Evolutionary conservation across 371 early-diverging fungal genomes (phyloP).

Genomic region (Apophysomyces elegans): DNA sequence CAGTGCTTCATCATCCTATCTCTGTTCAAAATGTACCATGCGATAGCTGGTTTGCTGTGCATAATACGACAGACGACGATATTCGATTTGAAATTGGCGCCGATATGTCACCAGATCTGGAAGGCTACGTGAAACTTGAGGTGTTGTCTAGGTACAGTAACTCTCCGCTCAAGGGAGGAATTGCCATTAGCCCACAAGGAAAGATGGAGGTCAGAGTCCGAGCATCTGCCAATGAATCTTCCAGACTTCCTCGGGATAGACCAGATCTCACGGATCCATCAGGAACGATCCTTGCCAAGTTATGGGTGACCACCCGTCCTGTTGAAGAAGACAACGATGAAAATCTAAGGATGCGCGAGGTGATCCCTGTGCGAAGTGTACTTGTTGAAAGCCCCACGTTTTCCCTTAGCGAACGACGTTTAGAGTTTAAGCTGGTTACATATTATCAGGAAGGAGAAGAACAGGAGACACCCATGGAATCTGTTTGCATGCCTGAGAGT

Average conservation of each 20-base stretch:
- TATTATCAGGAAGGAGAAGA: constrained; percentile 47
- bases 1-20: constrained; percentile 71
- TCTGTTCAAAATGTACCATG: constrained; percentile 61
- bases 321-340: constrained; percentile 30
- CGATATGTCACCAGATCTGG: constrained; percentile 62
- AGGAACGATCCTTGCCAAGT: constrained; percentile 63
- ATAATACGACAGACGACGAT: constrained; percentile 78
- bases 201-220: constrained; percentile 80
- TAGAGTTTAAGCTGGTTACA: constrained; percentile 62
- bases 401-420: constrained; percentile 60
- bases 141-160: constrained; percentile 84
- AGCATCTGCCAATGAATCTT: constrained; percentile 65
- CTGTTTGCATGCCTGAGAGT: constrained; percentile 40
- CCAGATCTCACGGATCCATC: constrained; percentile 59
- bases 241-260: constrained; percentile 58
- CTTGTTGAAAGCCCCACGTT: constrained; percentile 74
- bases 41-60: constrained; percentile 85
- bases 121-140: constrained; percentile 68
- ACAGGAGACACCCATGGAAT: constrained; percentile 12
- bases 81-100: constrained; percentile 79
- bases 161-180: constrained; percentile 77
- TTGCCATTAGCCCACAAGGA: constrained; percentile 70
- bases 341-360: constrained; percentile 49
- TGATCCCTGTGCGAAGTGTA: constrained; percentile 70
- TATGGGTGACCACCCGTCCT: constrained; percentile 65